These are phyloP conservation scores for Malassezia caprae DNA, from an alignment of 1,284 basidiomycete genomes.

Conservation along the genomic window DNA sequence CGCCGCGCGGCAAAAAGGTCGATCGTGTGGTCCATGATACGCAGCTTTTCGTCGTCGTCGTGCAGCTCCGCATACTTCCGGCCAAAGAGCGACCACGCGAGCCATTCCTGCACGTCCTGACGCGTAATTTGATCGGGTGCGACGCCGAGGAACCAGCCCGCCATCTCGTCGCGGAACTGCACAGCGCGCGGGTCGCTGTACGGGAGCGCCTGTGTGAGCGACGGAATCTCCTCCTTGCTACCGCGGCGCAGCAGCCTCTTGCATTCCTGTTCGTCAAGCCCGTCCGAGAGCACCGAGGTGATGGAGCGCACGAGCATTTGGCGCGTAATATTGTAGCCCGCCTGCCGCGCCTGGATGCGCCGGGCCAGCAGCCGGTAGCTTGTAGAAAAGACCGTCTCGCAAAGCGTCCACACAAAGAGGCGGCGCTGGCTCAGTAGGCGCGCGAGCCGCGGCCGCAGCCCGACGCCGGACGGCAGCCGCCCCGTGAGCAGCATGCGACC, in stretches of 20 bases:
- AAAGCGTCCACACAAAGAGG: constrained; percentile 21
- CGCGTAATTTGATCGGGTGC: constrained; percentile 25
- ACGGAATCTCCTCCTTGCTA: neutral
- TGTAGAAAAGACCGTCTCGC: constrained; percentile 36
- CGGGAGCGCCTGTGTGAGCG: constrained; percentile 17
- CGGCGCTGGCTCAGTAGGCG: constrained; percentile 10
- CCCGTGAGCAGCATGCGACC: neutral
- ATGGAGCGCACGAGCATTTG: constrained; percentile 25
- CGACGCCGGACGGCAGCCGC: neutral
- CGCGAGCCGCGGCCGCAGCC: constrained; percentile 6
- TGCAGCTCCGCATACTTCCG: constrained; percentile 25
- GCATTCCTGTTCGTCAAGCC: constrained; percentile 13
- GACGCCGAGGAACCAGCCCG: constrained; percentile 33
- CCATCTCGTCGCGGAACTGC: constrained; percentile 29
- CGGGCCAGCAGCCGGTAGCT: constrained; percentile 24
- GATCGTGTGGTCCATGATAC: constrained; percentile 20
- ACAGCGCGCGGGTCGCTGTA: constrained; percentile 33
- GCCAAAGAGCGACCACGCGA: constrained; percentile 40
- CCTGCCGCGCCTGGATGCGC: constrained; percentile 26
- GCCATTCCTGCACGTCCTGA: constrained; percentile 38
- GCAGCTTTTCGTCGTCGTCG: constrained; percentile 23
- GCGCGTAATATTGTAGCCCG: constrained; percentile 21
- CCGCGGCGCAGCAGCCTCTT: neutral
- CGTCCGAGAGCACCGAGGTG: constrained; percentile 24
- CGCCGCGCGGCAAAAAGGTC: constrained; percentile 38